These are phyloP conservation scores for Phialocephala subalpina DNA, from an alignment of 2,329 filamentous ascomycete genomes.

Conservation along the genomic window DNA sequence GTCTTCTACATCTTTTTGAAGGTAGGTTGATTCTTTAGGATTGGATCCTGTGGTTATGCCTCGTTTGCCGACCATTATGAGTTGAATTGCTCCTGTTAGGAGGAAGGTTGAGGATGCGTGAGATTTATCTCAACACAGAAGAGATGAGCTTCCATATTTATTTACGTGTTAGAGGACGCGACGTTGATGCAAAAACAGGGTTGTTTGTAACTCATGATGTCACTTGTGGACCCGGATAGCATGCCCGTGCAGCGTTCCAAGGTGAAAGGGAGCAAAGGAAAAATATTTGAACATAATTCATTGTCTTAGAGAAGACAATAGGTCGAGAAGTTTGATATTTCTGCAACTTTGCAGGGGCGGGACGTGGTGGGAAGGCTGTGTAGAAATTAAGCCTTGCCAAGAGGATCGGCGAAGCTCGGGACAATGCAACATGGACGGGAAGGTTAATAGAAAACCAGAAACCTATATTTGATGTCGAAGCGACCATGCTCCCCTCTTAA, in stretches of 20 bases:
- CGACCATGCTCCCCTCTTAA: background rate
- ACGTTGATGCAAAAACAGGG: background rate
- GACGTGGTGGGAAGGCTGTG: background rate
- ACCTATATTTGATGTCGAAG: background rate
- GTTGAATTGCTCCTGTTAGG: background rate
- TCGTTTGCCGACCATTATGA: slow-evolving; percentile 11
- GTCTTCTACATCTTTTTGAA: slow-evolving; percentile 4
- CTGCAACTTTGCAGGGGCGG: background rate
- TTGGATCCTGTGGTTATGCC: background rate
- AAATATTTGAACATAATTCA: background rate
- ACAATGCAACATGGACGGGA: background rate
- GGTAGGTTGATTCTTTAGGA: background rate
- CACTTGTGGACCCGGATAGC: background rate
- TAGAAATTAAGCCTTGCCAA: background rate
- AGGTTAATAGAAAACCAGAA: background rate
- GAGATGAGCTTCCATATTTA: background rate
- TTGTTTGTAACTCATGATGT: background rate
- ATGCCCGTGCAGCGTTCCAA: background rate
- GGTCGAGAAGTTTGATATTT: background rate
- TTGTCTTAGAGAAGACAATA: no score
- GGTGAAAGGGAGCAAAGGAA: background rate
- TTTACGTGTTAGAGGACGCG: slow-evolving; percentile 1
- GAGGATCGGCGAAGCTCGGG: background rate
- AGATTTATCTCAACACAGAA: background rate
- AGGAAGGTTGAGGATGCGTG: no score